Conservation (phyloP, 1,284 basidiomycete species). For the Hymenochaete sp. region DNA sequence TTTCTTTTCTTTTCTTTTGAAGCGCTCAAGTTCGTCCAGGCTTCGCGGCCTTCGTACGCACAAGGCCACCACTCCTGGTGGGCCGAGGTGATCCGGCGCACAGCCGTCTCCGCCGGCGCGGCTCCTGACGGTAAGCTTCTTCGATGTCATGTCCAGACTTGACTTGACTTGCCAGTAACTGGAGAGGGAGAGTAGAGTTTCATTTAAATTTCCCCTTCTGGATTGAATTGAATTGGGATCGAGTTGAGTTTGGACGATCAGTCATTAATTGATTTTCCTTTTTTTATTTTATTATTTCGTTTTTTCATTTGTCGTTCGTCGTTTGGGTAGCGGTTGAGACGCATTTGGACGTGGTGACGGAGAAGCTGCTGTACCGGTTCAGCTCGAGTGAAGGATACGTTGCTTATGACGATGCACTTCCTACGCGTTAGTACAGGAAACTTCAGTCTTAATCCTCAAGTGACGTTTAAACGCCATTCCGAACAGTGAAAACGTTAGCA, state of each 20-base stretch:
- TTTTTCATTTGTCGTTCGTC: no score
- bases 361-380: constrained; percentile 51
- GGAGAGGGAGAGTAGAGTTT: no score
- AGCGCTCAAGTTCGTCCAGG: constrained; percentile 60
- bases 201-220: background rate
- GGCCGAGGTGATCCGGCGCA: constrained; percentile 60
- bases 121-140: constrained; percentile 36
- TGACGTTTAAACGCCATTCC: background rate
- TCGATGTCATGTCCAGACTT: no score
- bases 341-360: constrained; percentile 45
- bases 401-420: constrained; percentile 53
- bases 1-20: constrained; percentile 10
- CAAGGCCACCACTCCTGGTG: constrained; percentile 55
- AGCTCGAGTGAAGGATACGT: constrained; percentile 62
- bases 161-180: no score
- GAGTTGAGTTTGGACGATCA: no score
- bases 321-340: no score
- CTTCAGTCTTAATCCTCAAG: constrained; percentile 2
- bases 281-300: no score
- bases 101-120: constrained; percentile 65
- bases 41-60: constrained; percentile 44
- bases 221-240: no score
- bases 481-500: constrained; percentile 39
- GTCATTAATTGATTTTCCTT: no score
- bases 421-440: constrained; percentile 40